phyloP scores from a whole-genome alignment of 2,329 filamentous ascomycete species.

The Colletotrichum tanaceti region DNA sequence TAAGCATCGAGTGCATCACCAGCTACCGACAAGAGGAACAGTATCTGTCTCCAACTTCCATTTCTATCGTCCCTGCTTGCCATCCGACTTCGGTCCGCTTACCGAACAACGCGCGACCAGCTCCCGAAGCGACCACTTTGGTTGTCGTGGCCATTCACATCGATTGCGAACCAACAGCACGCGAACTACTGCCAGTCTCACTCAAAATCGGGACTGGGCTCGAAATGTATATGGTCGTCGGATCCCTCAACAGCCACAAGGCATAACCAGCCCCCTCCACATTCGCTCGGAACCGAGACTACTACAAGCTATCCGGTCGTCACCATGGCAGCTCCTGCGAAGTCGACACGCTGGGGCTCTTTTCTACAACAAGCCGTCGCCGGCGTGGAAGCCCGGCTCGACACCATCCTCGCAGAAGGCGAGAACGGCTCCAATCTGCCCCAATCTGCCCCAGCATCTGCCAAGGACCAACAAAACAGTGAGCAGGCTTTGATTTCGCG shows the following conservation, averaged over 20 bases:
- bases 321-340: conserved; percentile 62
- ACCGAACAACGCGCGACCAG: neutral
- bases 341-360: conserved; percentile 77
- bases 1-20: neutral
- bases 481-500: neutral
- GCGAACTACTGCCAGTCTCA: neutral
- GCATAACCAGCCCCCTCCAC: conserved; percentile 12
- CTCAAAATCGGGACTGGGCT: neutral
- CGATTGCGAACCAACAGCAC: neutral
- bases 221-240: conserved; percentile 30
- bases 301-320: conserved; percentile 1
- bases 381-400: conserved; percentile 91
- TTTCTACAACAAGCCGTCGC: conserved; percentile 92
- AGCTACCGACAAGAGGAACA: neutral
- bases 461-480: conserved; percentile 26
- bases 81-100: neutral
- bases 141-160: neutral
- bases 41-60: neutral
- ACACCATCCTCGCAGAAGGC: conserved; percentile 89
- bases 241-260: conserved; percentile 26
- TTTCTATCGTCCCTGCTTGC: neutral
- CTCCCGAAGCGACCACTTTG: neutral
- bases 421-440: conserved; percentile 50
- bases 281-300: conserved; percentile 47
- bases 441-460: conserved; percentile 2